Percentiles rank a stretch among this genome's conserved stretches.
These are phyloP conservation scores for Candida frijolesensis DNA, from an alignment of 1,139 yeast genomes.

Conservation along the genomic window DNA sequence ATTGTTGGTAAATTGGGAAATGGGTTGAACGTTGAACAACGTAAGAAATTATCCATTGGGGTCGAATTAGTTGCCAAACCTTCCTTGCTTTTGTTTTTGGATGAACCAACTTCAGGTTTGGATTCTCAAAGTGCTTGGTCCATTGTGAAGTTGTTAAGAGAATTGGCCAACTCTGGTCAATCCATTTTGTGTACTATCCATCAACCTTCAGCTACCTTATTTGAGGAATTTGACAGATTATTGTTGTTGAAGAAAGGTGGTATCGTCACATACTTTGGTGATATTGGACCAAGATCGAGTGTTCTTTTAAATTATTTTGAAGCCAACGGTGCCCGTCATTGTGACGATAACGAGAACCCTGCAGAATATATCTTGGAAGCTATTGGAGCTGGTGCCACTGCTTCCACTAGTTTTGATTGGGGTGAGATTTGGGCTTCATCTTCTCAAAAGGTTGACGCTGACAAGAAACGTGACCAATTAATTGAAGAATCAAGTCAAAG, in stretches of 20 bases:
- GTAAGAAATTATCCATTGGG: slow-evolving; percentile 70
- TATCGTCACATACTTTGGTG: slow-evolving; percentile 79
- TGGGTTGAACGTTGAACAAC: slow-evolving; percentile 67
- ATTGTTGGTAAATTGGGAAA: slow-evolving; percentile 57
- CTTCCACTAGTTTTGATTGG: slow-evolving; percentile 48
- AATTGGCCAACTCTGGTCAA: slow-evolving; percentile 76
- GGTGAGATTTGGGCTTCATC: slow-evolving; percentile 49
- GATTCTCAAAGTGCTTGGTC: slow-evolving; percentile 95
- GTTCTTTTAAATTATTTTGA: slow-evolving; percentile 71
- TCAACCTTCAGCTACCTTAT: slow-evolving; percentile 77
- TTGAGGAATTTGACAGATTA: slow-evolving; percentile 77
- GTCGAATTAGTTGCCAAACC: slow-evolving; percentile 91
- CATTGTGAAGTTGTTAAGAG: slow-evolving; percentile 72
- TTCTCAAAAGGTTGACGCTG: slow-evolving; percentile 25
- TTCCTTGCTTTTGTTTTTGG: slow-evolving; percentile 74
- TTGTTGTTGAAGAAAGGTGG: slow-evolving; percentile 76
- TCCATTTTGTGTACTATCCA: slow-evolving; percentile 83
- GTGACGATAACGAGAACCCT: slow-evolving; percentile 57
- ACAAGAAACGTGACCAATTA: slow-evolving; percentile 20
- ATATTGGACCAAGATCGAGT: slow-evolving; percentile 65
- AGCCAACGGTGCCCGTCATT: slow-evolving; percentile 62
- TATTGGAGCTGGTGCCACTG: slow-evolving; percentile 73
- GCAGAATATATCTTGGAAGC: slow-evolving; percentile 68
- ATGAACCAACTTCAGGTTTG: slow-evolving; percentile 92
- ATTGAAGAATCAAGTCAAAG: slow-evolving; percentile 18